Conservation (phyloP, 2,329 filamentous ascomycete genomes). For the Calonectria montana region DNA sequence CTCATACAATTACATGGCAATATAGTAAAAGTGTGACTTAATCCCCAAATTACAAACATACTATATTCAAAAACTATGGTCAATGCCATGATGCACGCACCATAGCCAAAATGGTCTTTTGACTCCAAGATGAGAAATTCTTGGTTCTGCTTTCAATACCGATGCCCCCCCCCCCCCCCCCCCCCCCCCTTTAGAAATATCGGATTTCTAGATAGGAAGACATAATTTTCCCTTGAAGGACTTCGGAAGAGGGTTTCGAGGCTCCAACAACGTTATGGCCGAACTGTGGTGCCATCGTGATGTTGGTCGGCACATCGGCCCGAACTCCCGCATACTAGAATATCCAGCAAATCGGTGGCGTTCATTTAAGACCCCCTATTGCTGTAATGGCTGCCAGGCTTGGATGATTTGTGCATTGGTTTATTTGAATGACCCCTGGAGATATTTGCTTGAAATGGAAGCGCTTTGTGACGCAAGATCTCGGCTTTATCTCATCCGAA, state of each 20-base stretch:
- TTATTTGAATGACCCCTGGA: constrained; percentile 25
- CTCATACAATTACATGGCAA: neutral
- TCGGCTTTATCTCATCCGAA: neutral
- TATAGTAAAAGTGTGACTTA: neutral
- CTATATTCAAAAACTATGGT: neutral
- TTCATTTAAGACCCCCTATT: constrained; percentile 6
- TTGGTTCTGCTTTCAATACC: neutral
- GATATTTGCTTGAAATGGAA: constrained; percentile 6
- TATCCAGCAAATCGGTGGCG: constrained; percentile 32
- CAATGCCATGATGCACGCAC: neutral
- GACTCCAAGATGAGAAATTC: too few relatives aligned
- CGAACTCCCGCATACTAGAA: constrained; percentile 30
- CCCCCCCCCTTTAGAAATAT: neutral
- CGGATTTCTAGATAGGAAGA: neutral
- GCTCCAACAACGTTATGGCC: neutral
- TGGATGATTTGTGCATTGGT: constrained; percentile 15
- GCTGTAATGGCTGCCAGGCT: constrained; percentile 8
- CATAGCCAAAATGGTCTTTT: neutral
- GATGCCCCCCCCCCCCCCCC: neutral
- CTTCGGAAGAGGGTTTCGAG: neutral
- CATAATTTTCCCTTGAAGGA: neutral
- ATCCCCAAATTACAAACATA: neutral
- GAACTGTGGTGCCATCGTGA: constrained; percentile 21
- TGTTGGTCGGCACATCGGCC: constrained; percentile 30
- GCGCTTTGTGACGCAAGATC: constrained; percentile 9